Conservation (phyloP, 2,329 filamentous ascomycete genomes). For the Fusarium circinatum region DNA sequence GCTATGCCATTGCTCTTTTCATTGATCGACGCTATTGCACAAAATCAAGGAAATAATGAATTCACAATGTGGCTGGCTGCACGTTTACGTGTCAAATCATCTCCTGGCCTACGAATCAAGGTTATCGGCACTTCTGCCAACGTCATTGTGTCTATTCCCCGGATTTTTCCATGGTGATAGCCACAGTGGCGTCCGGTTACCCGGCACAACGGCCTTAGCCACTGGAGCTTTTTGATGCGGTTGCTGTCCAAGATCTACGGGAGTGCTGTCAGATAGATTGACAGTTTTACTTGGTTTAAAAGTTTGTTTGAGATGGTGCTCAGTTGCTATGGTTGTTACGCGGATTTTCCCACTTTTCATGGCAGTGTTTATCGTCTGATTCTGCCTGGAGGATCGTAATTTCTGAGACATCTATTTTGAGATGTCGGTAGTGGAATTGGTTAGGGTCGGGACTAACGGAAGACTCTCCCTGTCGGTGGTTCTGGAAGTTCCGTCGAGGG, state of each 20-base stretch:
- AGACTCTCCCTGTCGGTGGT: neutral
- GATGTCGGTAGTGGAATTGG: neutral
- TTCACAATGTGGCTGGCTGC: neutral
- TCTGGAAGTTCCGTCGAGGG: neutral
- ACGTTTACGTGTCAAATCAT: neutral
- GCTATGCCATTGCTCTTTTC: neutral
- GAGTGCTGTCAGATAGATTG: neutral
- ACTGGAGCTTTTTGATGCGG: neutral
- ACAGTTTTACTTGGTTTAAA: neutral
- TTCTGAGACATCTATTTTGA: neutral
- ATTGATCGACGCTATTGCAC: neutral
- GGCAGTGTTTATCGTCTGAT: neutral
- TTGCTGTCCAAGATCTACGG: neutral
- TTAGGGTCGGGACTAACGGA: neutral
- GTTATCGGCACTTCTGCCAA: neutral
- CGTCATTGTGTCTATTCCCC: neutral
- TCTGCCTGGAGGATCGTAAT: too few relatives aligned
- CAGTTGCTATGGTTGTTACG: neutral
- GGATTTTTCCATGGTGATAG: neutral
- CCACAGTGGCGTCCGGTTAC: conserved; percentile 4
- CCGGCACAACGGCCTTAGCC: conserved; percentile 11
- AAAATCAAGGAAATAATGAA: neutral
- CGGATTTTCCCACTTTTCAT: neutral
- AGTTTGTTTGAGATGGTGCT: neutral
- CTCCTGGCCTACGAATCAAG: neutral